A percentile compares a stretch with the other conserved stretches of the same genome.
Evolutionary conservation across 768 basidiomycete species (phyloP).

Genomic region (Clitopilus passeckerianus): DNA sequence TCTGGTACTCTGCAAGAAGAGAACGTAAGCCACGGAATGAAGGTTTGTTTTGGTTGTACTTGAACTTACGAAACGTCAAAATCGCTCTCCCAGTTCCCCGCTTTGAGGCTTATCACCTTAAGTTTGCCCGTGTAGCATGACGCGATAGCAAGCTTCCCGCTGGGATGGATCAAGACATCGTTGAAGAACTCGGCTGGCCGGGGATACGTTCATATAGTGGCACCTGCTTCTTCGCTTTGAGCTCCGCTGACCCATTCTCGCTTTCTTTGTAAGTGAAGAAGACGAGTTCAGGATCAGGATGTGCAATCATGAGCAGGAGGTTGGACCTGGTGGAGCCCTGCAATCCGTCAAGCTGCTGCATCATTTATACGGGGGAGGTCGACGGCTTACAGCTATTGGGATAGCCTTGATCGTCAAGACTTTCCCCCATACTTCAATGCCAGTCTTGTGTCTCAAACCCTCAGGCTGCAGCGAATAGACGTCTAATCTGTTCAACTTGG

Average conservation of each 20-base stretch:
- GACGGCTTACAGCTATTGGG: constrained; percentile 43
- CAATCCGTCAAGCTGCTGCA: constrained; percentile 9
- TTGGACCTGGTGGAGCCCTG: constrained; percentile 38
- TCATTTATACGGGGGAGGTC: constrained; percentile 3
- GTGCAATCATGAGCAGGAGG: constrained; percentile 66
- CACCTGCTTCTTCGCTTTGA: constrained; percentile 39
- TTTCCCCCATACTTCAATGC: constrained; percentile 66
- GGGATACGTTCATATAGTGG: constrained; percentile 53
- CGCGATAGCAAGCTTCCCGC: constrained; percentile 54
- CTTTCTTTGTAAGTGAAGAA: constrained; percentile 49
- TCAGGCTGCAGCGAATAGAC: constrained; percentile 60
- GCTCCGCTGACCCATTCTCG: constrained; percentile 22
- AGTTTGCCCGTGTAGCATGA: constrained; percentile 70
- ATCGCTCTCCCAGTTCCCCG: constrained; percentile 48
- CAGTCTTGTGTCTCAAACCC: constrained; percentile 57
- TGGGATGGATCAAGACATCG: constrained; percentile 61
- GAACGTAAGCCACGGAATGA: background rate
- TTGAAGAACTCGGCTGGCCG: constrained; percentile 70
- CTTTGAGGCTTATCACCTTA: constrained; percentile 53
- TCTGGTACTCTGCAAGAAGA: constrained; percentile 47
- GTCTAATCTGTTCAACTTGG: constrained; percentile 62
- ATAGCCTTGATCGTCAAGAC: constrained; percentile 52
- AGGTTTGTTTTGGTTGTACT: background rate
- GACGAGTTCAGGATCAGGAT: constrained; percentile 71
- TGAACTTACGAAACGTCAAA: constrained; percentile 60